phyloP scores from a whole-genome alignment of 2,329 filamentous ascomycete species.

The Triangularia verruculosa region DNA sequence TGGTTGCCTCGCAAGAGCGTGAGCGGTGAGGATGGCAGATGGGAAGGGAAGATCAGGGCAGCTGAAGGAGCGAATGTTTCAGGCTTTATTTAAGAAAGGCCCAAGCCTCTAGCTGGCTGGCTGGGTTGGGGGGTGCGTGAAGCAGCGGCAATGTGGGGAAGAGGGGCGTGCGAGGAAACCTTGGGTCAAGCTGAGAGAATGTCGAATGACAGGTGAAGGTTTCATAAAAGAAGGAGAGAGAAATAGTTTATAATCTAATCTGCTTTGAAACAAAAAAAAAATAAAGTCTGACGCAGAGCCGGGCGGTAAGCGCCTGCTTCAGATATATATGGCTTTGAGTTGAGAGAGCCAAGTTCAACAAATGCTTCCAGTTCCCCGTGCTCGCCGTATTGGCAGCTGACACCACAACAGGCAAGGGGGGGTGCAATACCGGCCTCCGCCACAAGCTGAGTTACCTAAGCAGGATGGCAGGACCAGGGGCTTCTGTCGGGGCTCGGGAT shows the following conservation, averaged over 20 bases:
- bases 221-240: not conserved
- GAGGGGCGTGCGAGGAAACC: not conserved
- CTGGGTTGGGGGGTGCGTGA: not conserved
- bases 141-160: not conserved
- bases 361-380: not conserved
- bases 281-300: not conserved
- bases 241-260: too few species aligned
- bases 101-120: not conserved
- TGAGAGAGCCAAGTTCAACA: not conserved
- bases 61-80: not conserved
- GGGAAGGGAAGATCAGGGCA: not conserved
- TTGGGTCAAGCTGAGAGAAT: not conserved
- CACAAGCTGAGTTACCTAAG: not conserved
- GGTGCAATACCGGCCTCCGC: not conserved
- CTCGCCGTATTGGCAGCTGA: not conserved
- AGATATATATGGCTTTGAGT: not conserved
- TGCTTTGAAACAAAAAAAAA: too few species aligned
- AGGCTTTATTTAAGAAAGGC: not conserved
- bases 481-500: not conserved
- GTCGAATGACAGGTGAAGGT: too few species aligned
- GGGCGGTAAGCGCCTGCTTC: not conserved
- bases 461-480: not conserved
- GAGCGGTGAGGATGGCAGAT: not conserved
- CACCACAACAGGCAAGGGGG: not conserved
- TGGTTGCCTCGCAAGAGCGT: not conserved